Conservation (phyloP, 1,284 basidiomycete species). For the Schizophyllum amplum region DNA sequence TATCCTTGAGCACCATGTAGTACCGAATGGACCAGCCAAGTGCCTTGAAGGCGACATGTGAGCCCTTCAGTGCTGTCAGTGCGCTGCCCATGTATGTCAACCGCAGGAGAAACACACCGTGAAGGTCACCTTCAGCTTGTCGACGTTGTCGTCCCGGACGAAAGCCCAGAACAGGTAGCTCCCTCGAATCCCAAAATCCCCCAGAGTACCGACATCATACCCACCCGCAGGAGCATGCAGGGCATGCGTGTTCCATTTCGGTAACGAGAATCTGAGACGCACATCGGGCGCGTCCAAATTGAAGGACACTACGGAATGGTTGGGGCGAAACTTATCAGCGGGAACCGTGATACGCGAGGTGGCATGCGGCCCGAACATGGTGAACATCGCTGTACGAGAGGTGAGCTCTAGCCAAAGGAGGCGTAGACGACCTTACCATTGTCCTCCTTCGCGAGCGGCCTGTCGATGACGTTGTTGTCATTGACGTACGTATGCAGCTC, state of each 20-base stretch:
- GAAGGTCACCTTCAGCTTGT: constrained; percentile 68
- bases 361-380: constrained; percentile 52
- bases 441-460: constrained; percentile 66
- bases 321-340: constrained; percentile 66
- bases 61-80: constrained; percentile 27
- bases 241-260: constrained; percentile 83
- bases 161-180: constrained; percentile 71
- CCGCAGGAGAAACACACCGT: constrained; percentile 34
- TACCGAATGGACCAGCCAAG: constrained; percentile 85
- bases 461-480: constrained; percentile 93
- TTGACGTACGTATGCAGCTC: constrained; percentile 81
- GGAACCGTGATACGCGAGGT: constrained; percentile 50
- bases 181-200: constrained; percentile 51
- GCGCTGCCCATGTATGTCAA: constrained; percentile 3
- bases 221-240: constrained; percentile 55
- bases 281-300: constrained; percentile 53
- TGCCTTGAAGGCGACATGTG: constrained; percentile 56
- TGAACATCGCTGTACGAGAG: constrained; percentile 56
- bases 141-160: constrained; percentile 62
- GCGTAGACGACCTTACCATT: constrained; percentile 49
- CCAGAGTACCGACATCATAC: constrained; percentile 54
- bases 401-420: neutral
- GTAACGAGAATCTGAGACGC: constrained; percentile 56
- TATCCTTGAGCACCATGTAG: constrained; percentile 81
- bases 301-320: constrained; percentile 64